Base-by-base conservation (phyloP, 306 rosid species). In the Cucurbita moschata region DNA sequence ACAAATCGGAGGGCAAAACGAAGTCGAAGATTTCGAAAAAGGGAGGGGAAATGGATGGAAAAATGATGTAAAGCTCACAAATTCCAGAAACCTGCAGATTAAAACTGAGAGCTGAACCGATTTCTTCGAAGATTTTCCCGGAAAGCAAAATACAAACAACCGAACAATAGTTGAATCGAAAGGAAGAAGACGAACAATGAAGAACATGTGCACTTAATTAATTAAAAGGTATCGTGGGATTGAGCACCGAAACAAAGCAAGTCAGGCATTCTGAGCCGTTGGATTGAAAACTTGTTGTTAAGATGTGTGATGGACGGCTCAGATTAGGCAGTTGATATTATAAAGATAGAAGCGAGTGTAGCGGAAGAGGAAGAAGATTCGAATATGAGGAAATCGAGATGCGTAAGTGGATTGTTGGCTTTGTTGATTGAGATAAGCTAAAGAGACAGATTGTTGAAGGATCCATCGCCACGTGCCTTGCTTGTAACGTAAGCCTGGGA, bases 321-420 rank as follows among this genome's bases (percentile, higher is more conserved):
- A 40, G 39, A 43, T 65, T 5, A 56, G 43, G 51, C 14, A 0
- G 59, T 5, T 12, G 14, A 23, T 55, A 54, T 2, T 18, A 12
- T 67, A 21, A 68, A 30, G 44, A 55, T 76, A 55, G 69, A 53
- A 42, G 13, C 50, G 75, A 40, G n/a, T 6, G 57, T 46, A 9
- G 44, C 0, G 52, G 50, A 43, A n/a, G 23, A 2, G 15, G 12
- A 61, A 13, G 71, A 40, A 80, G 76, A 85, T 85, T 78, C 83
- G 83, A 78, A 85, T 82, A 75, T 85, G 72, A 53, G 10, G 71
- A 30, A 1, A 40, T 56, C n/a, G 77, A 0, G 62, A 43, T 76
- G 74, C 74, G 38, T 9, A 68, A 23, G 15, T 18, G 0, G 46
- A 38, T 62, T 15, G 51, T 63, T 63, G 40, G 15, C 64, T 12